Base-by-base conservation (phyloP, 495 filamentous ascomycete species). In the Annulohypoxylon maeteangense region DNA sequence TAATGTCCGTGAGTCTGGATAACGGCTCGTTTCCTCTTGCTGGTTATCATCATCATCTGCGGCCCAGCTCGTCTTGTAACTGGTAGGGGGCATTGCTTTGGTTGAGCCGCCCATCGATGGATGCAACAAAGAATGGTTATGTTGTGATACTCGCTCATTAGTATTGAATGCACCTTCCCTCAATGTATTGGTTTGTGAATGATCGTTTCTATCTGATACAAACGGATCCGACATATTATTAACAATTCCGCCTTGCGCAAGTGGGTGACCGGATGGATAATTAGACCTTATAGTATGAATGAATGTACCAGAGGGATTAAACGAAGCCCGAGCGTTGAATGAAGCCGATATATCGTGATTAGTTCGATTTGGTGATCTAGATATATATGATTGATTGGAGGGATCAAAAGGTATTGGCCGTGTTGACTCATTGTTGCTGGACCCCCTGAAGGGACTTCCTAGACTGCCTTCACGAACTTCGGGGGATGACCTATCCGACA, bases 381-480 rank as follows among this genome's bases (percentile, higher is more conserved):
- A 29, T 22, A 68, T 44, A 54, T 64, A 60, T 14, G 29, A 14
- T 38, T 62, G 70, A 23, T 29, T 47, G 20, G 61, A 47, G 4
- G 53, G 60, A 47, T 73, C 55, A 14, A 47, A 63, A 34, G 45
- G 38, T 3, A 68, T 64, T 45, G 65, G 67, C 8, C 34, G 72
- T 22, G 62, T 62, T 38, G 71, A 55, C 2, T 73, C 73, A 27
- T 74, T 80, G 20, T 74, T 55, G 8, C 70, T 71, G 3, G 83
- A 81, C 20, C 85, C 80, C 31, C 81, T 82, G 62, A 88, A 88
- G 6, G 86, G 86, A 50, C 86, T 87, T 8, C 84, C 76, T 7
- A 88, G 74, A 7, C 76, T 81, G 63, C 78, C 60, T 69, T 86
- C 75, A 55, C 84, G 74, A 45, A 58, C 62, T 72, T 81, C 64